These are phyloP conservation scores for Talaromyces sp. DNA, from an alignment of 2,329 filamentous ascomycete species.

Conservation along the genomic window DNA sequence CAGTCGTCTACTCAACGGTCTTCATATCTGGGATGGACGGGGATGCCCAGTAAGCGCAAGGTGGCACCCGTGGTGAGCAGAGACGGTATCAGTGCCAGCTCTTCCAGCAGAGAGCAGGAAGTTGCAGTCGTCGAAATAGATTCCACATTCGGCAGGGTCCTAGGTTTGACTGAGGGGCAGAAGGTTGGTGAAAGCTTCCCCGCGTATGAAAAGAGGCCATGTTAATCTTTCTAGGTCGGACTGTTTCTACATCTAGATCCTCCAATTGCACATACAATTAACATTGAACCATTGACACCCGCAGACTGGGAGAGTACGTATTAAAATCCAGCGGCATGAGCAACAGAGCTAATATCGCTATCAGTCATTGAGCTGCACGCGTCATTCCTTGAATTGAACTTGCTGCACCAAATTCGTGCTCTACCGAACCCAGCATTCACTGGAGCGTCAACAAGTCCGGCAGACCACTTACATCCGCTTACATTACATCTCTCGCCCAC, in stretches of 20 bases:
- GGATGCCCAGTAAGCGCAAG: slow-evolving; percentile 89
- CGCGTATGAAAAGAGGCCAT: not conserved
- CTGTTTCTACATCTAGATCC: slow-evolving; percentile 79
- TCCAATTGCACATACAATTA: slow-evolving; percentile 84
- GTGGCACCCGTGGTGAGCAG: slow-evolving; percentile 67
- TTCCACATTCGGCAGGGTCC: slow-evolving; percentile 70
- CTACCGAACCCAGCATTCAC: slow-evolving; percentile 75
- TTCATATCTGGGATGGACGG: slow-evolving; percentile 91
- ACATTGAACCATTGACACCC: slow-evolving; percentile 91
- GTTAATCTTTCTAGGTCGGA: slow-evolving; percentile 45
- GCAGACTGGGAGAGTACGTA: slow-evolving; percentile 86
- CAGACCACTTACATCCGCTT: slow-evolving; percentile 66
- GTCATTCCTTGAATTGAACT: slow-evolving; percentile 89
- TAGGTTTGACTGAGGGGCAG: slow-evolving; percentile 76
- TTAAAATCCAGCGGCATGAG: slow-evolving; percentile 5
- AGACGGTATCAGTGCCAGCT: slow-evolving; percentile 64
- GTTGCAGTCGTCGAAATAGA: slow-evolving; percentile 78
- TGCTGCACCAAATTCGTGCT: slow-evolving; percentile 86
- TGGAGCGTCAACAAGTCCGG: slow-evolving; percentile 45
- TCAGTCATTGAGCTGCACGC: slow-evolving; percentile 89
- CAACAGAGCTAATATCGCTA: slow-evolving; percentile 2
- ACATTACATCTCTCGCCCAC: slow-evolving; percentile 93
- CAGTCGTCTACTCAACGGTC: slow-evolving; percentile 56
- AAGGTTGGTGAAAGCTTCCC: slow-evolving; percentile 55
- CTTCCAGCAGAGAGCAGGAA: slow-evolving; percentile 66